These are phyloP conservation scores for Apodospora peruviana DNA, from an alignment of 495 filamentous ascomycete genomes.

Conservation along the genomic window DNA sequence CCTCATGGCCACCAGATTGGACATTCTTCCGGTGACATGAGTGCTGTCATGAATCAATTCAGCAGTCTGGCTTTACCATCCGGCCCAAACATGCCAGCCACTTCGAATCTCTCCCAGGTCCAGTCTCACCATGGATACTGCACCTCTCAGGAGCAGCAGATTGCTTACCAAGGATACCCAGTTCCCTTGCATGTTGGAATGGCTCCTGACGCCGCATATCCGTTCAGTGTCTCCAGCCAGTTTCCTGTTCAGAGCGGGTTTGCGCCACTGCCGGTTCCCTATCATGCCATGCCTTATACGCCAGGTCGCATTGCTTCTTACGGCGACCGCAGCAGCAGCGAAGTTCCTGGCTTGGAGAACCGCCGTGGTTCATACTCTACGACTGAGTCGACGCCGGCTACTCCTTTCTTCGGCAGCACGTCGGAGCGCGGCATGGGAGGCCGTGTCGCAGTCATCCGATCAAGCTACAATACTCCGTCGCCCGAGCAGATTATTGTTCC, in stretches of 20 bases:
- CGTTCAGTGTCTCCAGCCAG: conserved; percentile 23
- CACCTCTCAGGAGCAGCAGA: conserved; percentile 21
- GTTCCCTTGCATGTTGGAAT: conserved; percentile 27
- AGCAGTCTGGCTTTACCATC: conserved; percentile 29
- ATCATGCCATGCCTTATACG: conserved; percentile 43
- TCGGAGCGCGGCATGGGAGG: conserved; percentile 45
- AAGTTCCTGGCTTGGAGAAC: conserved; percentile 54
- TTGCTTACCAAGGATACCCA: conserved; percentile 27
- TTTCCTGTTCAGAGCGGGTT: conserved; percentile 30
- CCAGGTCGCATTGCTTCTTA: conserved; percentile 37
- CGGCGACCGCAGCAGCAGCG: conserved; percentile 37
- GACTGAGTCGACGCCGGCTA: conserved; percentile 60
- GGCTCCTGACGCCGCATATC: conserved; percentile 20
- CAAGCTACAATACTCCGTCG: conserved; percentile 57
- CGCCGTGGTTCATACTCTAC: conserved; percentile 64
- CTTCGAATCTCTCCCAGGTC: conserved; percentile 15
- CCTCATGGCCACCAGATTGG: conserved; percentile 23
- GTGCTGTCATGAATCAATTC: conserved; percentile 35
- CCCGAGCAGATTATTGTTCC: conserved; percentile 51
- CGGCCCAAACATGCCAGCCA: conserved; percentile 14
- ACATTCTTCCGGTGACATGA: conserved; percentile 18
- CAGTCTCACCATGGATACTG: conserved; percentile 28
- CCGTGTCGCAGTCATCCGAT: conserved; percentile 54
- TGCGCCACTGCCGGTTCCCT: conserved; percentile 25
- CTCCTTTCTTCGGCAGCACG: conserved; percentile 51